These are phyloP conservation scores for Thecaphora thlaspeos DNA, from an alignment of 1,284 basidiomycete genomes.

Conservation along the genomic window DNA sequence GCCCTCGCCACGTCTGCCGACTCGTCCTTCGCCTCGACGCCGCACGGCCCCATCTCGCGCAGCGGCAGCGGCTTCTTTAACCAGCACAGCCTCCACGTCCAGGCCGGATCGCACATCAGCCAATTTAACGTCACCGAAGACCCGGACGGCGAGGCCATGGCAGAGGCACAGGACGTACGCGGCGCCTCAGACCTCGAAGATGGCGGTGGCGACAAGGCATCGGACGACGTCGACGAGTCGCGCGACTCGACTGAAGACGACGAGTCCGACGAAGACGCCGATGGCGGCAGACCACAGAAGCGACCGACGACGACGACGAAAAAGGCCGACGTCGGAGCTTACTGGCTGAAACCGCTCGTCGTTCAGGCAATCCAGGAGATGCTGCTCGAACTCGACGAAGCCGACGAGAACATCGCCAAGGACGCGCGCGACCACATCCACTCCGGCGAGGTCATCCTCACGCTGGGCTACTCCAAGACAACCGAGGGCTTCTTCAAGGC, in stretches of 20 bases:
- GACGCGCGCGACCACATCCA: slow-evolving; percentile 95
- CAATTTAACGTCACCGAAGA: slow-evolving; percentile 16
- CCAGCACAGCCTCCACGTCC: slow-evolving; percentile 3
- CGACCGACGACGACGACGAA: slow-evolving; percentile 3
- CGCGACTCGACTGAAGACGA: slow-evolving; percentile 12
- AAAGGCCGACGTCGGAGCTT: slow-evolving; percentile 24
- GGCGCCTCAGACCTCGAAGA: not conserved
- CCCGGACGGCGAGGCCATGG: slow-evolving; percentile 18
- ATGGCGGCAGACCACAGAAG: slow-evolving; percentile 6
- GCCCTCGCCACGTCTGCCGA: slow-evolving; percentile 17
- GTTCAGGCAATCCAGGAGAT: slow-evolving; percentile 67
- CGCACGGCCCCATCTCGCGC: slow-evolving; percentile 20
- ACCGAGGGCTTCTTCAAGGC: slow-evolving; percentile 91
- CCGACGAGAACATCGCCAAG: slow-evolving; percentile 90
- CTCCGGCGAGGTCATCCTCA: slow-evolving; percentile 93
- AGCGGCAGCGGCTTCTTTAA: slow-evolving; percentile 29
- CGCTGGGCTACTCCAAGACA: slow-evolving; percentile 87
- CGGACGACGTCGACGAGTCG: slow-evolving; percentile 12
- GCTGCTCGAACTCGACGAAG: slow-evolving; percentile 90
- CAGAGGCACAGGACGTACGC: slow-evolving; percentile 12
- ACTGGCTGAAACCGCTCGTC: slow-evolving; percentile 58
- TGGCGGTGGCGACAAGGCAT: slow-evolving; percentile 11
- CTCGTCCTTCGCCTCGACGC: slow-evolving; percentile 19
- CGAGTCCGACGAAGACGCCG: slow-evolving; percentile 2
- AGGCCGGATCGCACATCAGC: slow-evolving; percentile 12